Evolutionary conservation across 176 grass and related monocot species (phyloP).

Genomic region (Panicum miliaceum): DNA sequence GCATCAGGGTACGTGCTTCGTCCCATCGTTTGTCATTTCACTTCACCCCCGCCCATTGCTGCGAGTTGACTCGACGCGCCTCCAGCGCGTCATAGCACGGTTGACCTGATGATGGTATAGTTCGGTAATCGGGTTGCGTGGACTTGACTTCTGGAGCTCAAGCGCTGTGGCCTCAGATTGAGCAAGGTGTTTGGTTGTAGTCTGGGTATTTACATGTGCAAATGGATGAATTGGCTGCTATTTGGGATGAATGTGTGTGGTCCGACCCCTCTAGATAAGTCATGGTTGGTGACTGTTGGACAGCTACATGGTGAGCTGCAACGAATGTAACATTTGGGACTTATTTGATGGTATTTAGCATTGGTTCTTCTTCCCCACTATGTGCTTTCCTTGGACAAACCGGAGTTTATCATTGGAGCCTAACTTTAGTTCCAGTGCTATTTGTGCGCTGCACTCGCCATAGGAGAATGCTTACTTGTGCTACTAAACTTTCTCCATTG

Average conservation of each 20-base stretch:
- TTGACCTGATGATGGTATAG: neutral
- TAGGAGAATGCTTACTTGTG: neutral
- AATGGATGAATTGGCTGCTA: neutral
- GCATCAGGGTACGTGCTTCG: slow-evolving; percentile 62
- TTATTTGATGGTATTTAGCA: neutral
- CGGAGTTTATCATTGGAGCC: neutral
- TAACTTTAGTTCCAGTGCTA: neutral
- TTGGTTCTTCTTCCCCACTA: neutral
- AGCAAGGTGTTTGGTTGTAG: neutral
- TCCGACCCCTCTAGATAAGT: neutral
- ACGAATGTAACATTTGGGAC: neutral
- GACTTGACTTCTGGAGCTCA: neutral
- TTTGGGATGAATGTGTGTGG: neutral
- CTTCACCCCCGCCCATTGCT: neutral
- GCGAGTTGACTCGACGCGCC: neutral
- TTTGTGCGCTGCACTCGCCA: neutral
- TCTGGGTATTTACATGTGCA: too few relatives aligned
- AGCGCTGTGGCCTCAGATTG: neutral
- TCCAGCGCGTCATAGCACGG: neutral
- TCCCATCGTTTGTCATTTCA: neutral
- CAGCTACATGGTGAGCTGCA: neutral
- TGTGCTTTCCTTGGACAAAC: neutral
- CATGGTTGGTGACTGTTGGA: neutral
- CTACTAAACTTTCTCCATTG: neutral
- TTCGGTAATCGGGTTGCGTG: neutral